Base-by-base conservation (phyloP, 2,329 filamentous ascomycete genomes). In the Periconia sp. region DNA sequence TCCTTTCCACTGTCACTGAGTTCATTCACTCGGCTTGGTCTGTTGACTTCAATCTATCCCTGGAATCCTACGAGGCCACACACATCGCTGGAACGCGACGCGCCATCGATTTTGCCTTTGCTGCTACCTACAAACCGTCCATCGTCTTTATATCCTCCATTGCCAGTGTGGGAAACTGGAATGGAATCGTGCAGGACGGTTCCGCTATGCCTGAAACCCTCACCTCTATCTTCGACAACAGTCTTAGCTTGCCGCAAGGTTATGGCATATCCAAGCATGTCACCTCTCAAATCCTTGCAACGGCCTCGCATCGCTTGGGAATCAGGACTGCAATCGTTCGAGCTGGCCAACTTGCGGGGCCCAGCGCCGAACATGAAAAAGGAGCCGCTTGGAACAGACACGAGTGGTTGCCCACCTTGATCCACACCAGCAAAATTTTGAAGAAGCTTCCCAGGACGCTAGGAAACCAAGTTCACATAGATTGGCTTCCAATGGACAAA, bases 251-350 rank as follows among this genome's bases (percentile, higher is more conserved):
- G n/a, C n/a, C 52, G 19, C 56, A 48, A 41, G 80, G 80, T 2
- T 82, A 82, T 49, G 78, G 76, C 0, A 67, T 72, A 18, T 78
- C 76, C 1, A 81, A 81, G 61, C 66, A 72, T 37, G 77, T 81
- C 1, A 68, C 76, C 0, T 79, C 81, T 57, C 71, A 78, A 18
- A 71, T 81, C 6, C 19, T 37, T 20, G 33, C 17, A 2, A 19
- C 19, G 5, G 57, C 57, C 18, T 41, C 43, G 1, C 11, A 14
- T 2, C 6, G 33, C 33, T 45, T n/a, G 2, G 35, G 47, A 62
- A 48, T 55, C 57, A 13, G 13, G 10, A 50, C 60, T 6, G 41
- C 57, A 19, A 52, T 69, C 2, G 30, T 65, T 33, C 55, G 68
- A 14, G 55, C 72, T 5, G 69, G 79, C 0, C 79, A 81, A 55